Conservation (phyloP, 148 eudicot species). For the Amaranthus cruentus region DNA sequence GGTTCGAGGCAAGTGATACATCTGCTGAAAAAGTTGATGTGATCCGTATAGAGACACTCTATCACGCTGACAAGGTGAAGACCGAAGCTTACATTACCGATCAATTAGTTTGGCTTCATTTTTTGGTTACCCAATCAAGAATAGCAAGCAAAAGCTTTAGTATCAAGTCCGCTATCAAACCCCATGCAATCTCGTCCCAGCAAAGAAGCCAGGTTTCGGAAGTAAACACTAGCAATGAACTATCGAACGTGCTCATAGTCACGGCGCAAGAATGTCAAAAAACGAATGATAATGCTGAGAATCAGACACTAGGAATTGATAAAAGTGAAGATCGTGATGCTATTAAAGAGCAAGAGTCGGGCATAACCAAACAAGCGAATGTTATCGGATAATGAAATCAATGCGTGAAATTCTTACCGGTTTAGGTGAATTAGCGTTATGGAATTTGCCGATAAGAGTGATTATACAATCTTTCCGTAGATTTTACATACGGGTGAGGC, state of each 20-base stretch:
- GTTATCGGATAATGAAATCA: background rate
- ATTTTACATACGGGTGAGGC: background rate
- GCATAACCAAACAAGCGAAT: slow-evolving; percentile 16
- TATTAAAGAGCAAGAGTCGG: background rate
- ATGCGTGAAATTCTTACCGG: background rate
- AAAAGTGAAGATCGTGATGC: slow-evolving; percentile 25
- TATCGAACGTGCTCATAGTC: slow-evolving; percentile 14
- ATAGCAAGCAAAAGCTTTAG: slow-evolving; percentile 21
- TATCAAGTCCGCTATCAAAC: slow-evolving; percentile 21
- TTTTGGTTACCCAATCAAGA: slow-evolving; percentile 45
- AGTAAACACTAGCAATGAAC: slow-evolving; percentile 6
- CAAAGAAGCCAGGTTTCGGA: slow-evolving; percentile 14
- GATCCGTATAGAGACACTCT: slow-evolving; percentile 67
- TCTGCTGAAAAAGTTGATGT: slow-evolving; percentile 44
- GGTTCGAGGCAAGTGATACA: slow-evolving; percentile 54
- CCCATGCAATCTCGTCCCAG: slow-evolving; percentile 20
- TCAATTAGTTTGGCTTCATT: slow-evolving; percentile 73
- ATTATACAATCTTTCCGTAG: background rate
- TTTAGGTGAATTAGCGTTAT: background rate
- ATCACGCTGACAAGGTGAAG: slow-evolving; percentile 72
- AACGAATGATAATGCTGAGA: slow-evolving; percentile 14
- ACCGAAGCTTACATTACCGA: slow-evolving; percentile 71
- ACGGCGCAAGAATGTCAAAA: slow-evolving; percentile 28
- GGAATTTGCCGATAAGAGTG: slow-evolving; percentile 5
- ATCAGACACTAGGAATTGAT: slow-evolving; percentile 12